Percentiles rank a stretch among this genome's conserved stretches.
Evolutionary conservation across 2,329 filamentous ascomycete genomes (phyloP).

Genomic region (Knufia petricola): DNA sequence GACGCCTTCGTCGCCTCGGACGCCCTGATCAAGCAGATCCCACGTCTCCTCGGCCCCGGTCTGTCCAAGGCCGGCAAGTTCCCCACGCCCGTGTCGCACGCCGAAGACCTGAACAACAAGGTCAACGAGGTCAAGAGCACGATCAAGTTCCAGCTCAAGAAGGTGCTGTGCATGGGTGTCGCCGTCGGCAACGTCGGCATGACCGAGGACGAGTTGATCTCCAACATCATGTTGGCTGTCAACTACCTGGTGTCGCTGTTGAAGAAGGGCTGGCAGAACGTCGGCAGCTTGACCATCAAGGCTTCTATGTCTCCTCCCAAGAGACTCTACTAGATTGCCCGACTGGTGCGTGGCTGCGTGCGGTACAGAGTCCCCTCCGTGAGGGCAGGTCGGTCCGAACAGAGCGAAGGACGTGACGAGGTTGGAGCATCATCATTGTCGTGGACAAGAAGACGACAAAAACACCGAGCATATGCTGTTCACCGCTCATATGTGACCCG

Average conservation of each 20-base stretch:
- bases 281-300: conserved; percentile 99
- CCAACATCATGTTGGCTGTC: conserved; percentile 99
- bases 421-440: background rate
- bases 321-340: conserved; percentile 73
- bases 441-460: background rate
- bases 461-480: conserved; percentile 2
- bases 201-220: conserved; percentile 89
- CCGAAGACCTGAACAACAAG: conserved; percentile 86
- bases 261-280: conserved; percentile 99
- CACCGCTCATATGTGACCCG: conserved; percentile 8
- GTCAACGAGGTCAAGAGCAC: conserved; percentile 99
- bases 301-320: conserved; percentile 98
- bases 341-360: background rate
- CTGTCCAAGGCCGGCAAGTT: conserved; percentile 90
- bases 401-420: background rate
- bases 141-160: conserved; percentile 99
- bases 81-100: conserved; percentile 95
- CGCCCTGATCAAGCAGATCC: conserved; percentile 97
- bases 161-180: conserved; percentile 99
- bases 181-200: conserved; percentile 98
- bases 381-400: too few relatives aligned
- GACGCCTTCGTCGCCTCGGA: conserved; percentile 98
- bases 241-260: conserved; percentile 99
- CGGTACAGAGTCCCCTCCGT: too few relatives aligned
- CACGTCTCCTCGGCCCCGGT: conserved; percentile 97